phyloP scores from a whole-genome alignment of 2,329 filamentous ascomycete genomes.

The Apiospora malaysiana region DNA sequence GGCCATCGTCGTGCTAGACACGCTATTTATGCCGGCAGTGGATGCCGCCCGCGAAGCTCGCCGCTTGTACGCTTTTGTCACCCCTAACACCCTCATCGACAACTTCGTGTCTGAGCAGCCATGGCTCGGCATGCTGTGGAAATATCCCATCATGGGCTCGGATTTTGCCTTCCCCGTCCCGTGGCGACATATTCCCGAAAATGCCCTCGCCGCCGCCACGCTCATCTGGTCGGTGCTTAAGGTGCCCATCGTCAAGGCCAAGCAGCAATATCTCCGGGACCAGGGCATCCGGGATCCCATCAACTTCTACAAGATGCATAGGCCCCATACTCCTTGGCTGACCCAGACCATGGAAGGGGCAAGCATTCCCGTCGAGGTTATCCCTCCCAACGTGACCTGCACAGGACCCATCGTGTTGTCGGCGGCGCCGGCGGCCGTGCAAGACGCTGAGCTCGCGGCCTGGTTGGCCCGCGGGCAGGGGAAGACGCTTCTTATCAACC shows the following conservation, averaged over 20 bases:
- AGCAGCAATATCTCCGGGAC: not conserved
- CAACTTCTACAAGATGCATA: not conserved
- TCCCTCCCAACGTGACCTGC: slow-evolving; percentile 12
- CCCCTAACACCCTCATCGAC: not conserved
- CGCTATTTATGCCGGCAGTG: not conserved
- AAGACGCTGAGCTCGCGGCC: not conserved
- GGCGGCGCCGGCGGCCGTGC: not conserved
- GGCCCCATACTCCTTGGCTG: not conserved
- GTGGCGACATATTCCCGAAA: not conserved
- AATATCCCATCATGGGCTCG: not conserved
- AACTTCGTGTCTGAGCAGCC: slow-evolving; percentile 2
- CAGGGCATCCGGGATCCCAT: not conserved
- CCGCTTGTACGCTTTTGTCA: not conserved
- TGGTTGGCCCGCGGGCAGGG: not conserved
- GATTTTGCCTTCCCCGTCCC: not conserved
- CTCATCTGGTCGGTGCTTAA: not conserved
- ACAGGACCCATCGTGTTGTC: not conserved
- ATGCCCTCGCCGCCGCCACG: not conserved
- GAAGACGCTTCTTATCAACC: not conserved
- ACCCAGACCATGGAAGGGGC: not conserved
- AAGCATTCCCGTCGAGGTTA: not conserved
- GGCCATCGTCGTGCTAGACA: slow-evolving; percentile 6
- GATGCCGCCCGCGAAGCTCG: not conserved
- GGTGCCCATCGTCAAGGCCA: not conserved
- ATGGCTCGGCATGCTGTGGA: slow-evolving; percentile 1